Base-by-base conservation (phyloP, 1,284 basidiomycete species). In the Blastosporella zonata region DNA sequence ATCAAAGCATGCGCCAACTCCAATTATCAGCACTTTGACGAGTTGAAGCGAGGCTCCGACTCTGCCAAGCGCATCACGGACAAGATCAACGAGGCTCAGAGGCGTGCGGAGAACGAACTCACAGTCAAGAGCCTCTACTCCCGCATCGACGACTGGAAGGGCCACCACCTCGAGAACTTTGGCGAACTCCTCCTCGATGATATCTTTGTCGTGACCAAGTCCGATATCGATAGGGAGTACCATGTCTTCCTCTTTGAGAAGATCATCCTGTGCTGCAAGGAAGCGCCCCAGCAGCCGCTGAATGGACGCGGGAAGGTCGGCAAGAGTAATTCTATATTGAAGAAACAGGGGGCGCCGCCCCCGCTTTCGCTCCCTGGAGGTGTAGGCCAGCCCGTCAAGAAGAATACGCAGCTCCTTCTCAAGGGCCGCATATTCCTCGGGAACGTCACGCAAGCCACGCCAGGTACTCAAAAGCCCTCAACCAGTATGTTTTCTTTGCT, bases 171-270 rank as follows among this genome's bases (percentile, higher is more conserved):
- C 36, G 84, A 84, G 58, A 90, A 92, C 59, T 99, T 99, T 59
- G 97, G 97, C 52, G 82, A 89, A 54, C 84, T 99, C 39, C 78
- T 96, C 29, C 82, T 98, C 18, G 93, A 97, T 64, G 96, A 98
- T 66, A 81, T 93, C 52, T 99, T 99, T 68, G 84, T 88, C 55
- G 97, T 99, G 46, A 94, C 91, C 59, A 99, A 99, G 71, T 91
- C 88, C 53, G 94, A 97, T 54, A 91, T 94, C 59, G 94, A 98
- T 66, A 81, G 96, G 57, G 97, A 99, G 66, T 99, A 99, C 63
- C 93, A 97, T 62, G 95, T 99, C 49, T 99, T 98, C 76, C 76
- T 99, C 28, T 99, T 99, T 59, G 94, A 99, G 71, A 93, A 94
- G 72, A 99, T 99, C 69, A 91, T 99, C 60, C 79, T 99, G 12